A percentile compares a stretch with the other conserved stretches of the same genome.
These are phyloP conservation scores for Malus sylvestris DNA, from an alignment of 306 rosid genomes.

Conservation along the genomic window DNA sequence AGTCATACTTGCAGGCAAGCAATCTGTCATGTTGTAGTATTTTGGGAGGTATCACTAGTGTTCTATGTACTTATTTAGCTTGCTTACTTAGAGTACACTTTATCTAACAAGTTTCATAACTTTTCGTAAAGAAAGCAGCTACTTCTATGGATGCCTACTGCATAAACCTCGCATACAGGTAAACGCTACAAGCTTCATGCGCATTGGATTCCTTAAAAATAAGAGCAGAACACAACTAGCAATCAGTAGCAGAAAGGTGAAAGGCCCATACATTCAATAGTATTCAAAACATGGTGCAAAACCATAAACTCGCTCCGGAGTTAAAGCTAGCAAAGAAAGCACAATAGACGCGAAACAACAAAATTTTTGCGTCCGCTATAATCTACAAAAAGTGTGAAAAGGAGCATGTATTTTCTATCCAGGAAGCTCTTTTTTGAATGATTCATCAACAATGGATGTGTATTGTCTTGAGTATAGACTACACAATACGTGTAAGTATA, in stretches of 20 bases:
- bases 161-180: background rate
- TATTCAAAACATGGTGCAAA: background rate
- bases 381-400: constrained; percentile 11
- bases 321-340: constrained; percentile 7
- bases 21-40: background rate
- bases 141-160: background rate
- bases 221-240: background rate
- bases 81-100: background rate
- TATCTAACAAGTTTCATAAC: background rate
- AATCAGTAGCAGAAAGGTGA: background rate
- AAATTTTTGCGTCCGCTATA: constrained; percentile 6
- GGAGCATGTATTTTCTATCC: constrained; percentile 19
- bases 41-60: background rate
- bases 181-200: background rate
- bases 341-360: constrained; percentile 16
- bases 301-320: background rate
- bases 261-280: background rate
- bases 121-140: background rate
- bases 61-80: background rate
- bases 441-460: constrained; percentile 18
- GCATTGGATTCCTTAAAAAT: background rate
- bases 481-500: constrained; percentile 45
- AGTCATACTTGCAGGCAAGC: background rate
- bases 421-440: constrained; percentile 25
- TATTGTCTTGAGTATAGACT: constrained; percentile 18